Conservation (phyloP, 192 early-diverging fungal genomes). For the Entophlyctis luteolus region DNA sequence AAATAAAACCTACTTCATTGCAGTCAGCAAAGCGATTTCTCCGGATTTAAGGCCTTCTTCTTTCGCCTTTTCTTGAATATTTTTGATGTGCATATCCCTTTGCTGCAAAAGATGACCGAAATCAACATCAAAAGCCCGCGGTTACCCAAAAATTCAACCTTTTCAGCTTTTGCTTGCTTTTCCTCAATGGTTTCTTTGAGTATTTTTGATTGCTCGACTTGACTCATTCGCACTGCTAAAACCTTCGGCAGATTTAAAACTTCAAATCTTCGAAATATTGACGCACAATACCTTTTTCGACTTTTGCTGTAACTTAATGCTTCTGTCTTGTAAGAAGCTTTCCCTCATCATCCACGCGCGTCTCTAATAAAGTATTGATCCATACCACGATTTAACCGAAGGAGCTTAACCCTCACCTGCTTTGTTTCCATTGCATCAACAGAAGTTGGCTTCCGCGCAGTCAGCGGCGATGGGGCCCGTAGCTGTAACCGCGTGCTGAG, state of each 20-base stretch:
- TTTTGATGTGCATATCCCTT: conserved; percentile 19
- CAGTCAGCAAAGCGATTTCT: conserved; percentile 26
- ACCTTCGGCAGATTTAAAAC: background rate
- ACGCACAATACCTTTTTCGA: conserved; percentile 14
- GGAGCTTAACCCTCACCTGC: background rate
- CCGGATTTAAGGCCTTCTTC: conserved; percentile 27
- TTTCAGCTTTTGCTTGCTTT: conserved; percentile 35
- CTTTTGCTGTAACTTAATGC: conserved; percentile 24
- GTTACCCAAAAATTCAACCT: conserved; percentile 6
- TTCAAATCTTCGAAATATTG: background rate
- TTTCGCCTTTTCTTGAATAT: conserved; percentile 36
- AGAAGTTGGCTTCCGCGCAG: background rate
- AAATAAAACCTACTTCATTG: conserved; percentile 6
- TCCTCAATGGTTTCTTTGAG: conserved; percentile 31
- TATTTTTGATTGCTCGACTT: conserved; percentile 15
- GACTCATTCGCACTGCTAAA: conserved; percentile 2
- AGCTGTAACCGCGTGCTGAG: conserved; percentile 3
- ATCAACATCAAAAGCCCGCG: background rate
- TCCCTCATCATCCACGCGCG: conserved; percentile 24
- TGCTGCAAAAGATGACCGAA: conserved; percentile 8
- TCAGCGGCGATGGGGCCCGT: background rate
- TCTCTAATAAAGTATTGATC: background rate
- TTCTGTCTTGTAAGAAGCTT: conserved; percentile 24
- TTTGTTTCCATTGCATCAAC: conserved; percentile 12
- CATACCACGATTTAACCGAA: background rate